These are phyloP conservation scores for Diutina ranongensis DNA, from an alignment of 1,139 yeast species.

Conservation along the genomic window DNA sequence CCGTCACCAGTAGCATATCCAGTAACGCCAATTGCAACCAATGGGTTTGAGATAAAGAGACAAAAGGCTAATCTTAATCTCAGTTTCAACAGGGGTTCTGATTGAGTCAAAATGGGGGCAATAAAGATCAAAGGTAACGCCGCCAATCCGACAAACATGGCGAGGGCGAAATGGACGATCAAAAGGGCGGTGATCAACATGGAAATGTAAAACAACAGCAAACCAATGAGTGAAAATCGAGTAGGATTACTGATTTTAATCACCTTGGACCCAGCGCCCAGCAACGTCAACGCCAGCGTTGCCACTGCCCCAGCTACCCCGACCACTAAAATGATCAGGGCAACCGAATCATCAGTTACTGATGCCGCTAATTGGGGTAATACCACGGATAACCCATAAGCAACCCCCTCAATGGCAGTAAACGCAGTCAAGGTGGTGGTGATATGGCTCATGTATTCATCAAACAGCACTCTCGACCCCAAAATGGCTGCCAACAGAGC, in stretches of 20 bases:
- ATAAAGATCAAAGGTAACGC: conserved; percentile 66
- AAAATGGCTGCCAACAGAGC: conserved; percentile 55
- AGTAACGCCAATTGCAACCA: conserved; percentile 26
- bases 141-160: conserved; percentile 55
- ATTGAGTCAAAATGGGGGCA: not conserved
- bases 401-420: conserved; percentile 23
- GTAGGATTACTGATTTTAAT: conserved; percentile 10
- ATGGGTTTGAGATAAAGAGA: conserved; percentile 43
- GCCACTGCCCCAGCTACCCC: conserved; percentile 12
- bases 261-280: conserved; percentile 8
- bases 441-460: conserved; percentile 16
- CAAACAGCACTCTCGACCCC: conserved; percentile 19
- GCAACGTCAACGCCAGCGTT: not conserved
- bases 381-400: conserved; percentile 18
- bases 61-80: conserved; percentile 16
- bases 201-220: conserved; percentile 32
- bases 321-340: conserved; percentile 9
- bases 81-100: not conserved
- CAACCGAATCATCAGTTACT: conserved; percentile 5
- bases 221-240: conserved; percentile 6
- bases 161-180: conserved; percentile 76
- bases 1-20: conserved; percentile 16
- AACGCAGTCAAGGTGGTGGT: conserved; percentile 19
- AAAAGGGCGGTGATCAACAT: conserved; percentile 63
- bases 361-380: conserved; percentile 17